Evolutionary conservation across 192 early-diverging fungal species (phyloP), one percentile per base, ranked within the genome.

Genomic region (Entophlyctis helioformis): DNA sequence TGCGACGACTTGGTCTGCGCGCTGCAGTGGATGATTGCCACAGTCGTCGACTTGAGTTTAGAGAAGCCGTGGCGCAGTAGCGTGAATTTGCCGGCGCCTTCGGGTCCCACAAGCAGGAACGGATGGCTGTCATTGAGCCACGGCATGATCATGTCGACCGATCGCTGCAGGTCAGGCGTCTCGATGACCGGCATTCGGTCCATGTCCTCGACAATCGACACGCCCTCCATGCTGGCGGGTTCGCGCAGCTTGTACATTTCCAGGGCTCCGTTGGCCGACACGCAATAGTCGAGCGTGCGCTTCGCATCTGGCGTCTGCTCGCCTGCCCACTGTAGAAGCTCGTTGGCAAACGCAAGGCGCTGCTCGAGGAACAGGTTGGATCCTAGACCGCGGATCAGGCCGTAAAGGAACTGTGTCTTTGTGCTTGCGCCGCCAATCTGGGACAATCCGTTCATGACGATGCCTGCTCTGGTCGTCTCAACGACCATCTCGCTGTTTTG

Each of bases 61-160:
- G 51, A 53, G 42, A 75, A 75, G 50, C 74, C 76, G 25, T 68
- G 54, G 21, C 56, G 44, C n/a, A 77, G 51, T 11, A 72, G 35
- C 65, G 68, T 77, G 26, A 66, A 57, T 40, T 77, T 77, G 40
- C 74, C 74, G 0, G 62, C 53, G 4, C 74, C 74, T 42, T 74
- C 71, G 16, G 74, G 74, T 13, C 74, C 74, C 18, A 69, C 60
- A 3, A 77, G 26, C 28, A 77, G 26, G 29, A 71, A 57, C 0
- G 74, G 72, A n/a, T 55, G 42, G 13, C 45, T 46, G n/a, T 56
- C 41, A 7, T 51, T n/a, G 40, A 77, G 42, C 74, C 74, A 77
- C 2, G 74, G 74, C 59, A 56, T 53, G n/a, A 77, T 50, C 19
- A 54, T 52, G 48, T 69, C 64, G 9, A 76, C 36, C 5, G 56